Base-by-base conservation (phyloP, 2,329 filamentous ascomycete genomes). In the Ascochyta clinopodiicola region DNA sequence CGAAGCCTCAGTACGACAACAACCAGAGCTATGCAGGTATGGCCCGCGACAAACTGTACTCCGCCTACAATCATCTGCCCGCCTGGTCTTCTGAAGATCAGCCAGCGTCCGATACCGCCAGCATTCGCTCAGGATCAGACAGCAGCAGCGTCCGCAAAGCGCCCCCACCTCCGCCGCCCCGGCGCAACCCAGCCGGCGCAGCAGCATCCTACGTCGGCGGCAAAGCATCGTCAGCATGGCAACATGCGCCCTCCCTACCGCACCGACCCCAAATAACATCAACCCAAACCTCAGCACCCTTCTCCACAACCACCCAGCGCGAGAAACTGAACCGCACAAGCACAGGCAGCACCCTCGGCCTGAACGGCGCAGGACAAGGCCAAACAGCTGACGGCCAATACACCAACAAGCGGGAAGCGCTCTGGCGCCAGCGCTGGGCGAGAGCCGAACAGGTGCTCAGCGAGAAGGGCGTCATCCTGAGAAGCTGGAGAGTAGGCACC, bases 401-500 rank as follows among this genome's bases (percentile, higher is more conserved):
- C 44, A 67, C 78, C 44, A 91, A 86, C 72, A 91, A 89, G 77
- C 88, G 90, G 61, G 79, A 92, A 51, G 87, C 88, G 56, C 69
- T 92, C 43, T 95, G 90, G 91, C 80, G 82, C 58, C 82, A 87
- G 51, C 79, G 91, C 36, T 84, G 90, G 77, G 82, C 82, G 37
- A 79, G 84, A 39, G 90, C 90, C 3, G 86, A 89, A 60, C 78
- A 80, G 37, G 78, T 86, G 27, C 79, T 94, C 9, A 84, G 85
- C n/a, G 77, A 80, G 5, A 79, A 86, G 35, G 88, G 88, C 4
- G 88, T 95, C 0, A 78, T 82, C 61, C 71, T 95, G 32, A 85
- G 89, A 60, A 91, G 84, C 19, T 95, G 91, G 91, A 81, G 88
- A 37, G 83, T 82, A 10, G 91, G 91, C 0, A 79, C 81, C 25